Percentiles rank a stretch among this genome's conserved stretches.
Conservation (phyloP, 2,329 filamentous ascomycete species). For the Tolypocladium pustulatum region DNA sequence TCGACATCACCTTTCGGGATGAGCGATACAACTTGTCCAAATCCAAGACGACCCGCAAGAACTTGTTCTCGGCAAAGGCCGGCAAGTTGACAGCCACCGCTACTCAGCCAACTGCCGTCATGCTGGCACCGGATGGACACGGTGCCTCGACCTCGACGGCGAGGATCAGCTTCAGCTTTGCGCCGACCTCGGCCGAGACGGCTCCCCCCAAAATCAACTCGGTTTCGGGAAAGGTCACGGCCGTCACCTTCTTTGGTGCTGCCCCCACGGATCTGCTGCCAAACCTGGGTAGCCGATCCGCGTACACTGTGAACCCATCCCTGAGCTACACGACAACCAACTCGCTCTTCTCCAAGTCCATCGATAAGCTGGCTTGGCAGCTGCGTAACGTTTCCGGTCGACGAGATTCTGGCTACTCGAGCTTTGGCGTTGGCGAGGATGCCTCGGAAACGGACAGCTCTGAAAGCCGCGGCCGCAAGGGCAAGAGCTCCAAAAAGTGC, state of each 20-base stretch:
- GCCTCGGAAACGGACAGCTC: constrained; percentile 23
- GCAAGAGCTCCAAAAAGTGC: constrained; percentile 15
- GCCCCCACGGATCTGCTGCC: constrained; percentile 35
- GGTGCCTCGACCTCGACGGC: constrained; percentile 30
- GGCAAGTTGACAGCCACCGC: constrained; percentile 37
- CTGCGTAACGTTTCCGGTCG: constrained; percentile 21
- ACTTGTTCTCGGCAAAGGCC: constrained; percentile 38
- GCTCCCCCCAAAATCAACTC: constrained; percentile 36
- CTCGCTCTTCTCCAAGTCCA: constrained; percentile 24
- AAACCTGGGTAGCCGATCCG: constrained; percentile 36
- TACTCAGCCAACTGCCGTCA: constrained; percentile 35
- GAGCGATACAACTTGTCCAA: constrained; percentile 38
- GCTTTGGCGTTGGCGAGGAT: constrained; percentile 24
- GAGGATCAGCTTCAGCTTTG: constrained; percentile 36
- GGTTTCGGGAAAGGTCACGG: constrained; percentile 38
- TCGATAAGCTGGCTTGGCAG: constrained; percentile 31
- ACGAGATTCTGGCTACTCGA: constrained; percentile 44
- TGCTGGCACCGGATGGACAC: constrained; percentile 39
- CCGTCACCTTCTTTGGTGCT: constrained; percentile 42
- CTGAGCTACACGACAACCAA: constrained; percentile 36
- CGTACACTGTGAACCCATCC: constrained; percentile 28
- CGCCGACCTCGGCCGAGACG: constrained; percentile 29
- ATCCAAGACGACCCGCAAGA: constrained; percentile 42
- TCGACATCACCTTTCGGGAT: constrained; percentile 36
- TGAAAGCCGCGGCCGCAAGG: constrained; percentile 8